Evolutionary conservation across 768 basidiomycete genomes (phyloP), one percentile per base, ranked within the genome.

Genomic region (Neoboletus magnificus): DNA sequence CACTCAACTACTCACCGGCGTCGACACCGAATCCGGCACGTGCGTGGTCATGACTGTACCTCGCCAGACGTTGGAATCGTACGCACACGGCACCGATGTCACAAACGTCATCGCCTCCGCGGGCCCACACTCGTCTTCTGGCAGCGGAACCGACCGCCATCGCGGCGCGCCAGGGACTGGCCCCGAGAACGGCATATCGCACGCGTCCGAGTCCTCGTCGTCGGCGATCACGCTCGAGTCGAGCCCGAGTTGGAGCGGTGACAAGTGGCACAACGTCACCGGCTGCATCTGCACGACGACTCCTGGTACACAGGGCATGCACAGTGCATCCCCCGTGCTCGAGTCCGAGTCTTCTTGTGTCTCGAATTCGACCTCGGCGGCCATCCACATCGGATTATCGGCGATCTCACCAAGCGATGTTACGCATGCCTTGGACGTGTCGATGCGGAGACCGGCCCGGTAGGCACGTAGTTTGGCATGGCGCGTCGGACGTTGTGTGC

Each of bases 401-500:
- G 82, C 71, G 1, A 66, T 60, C 18, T 49, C 57, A 10, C 71
- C 74, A 16, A 73, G 73, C 56, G 77, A 77, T 18, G 63, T 63
- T 18, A 35, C 25, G 37, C 67, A 58, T 3, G 83, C 81, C 25
- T 65, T 70, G 16, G 64, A 59, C 25, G 77, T 74, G 67, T 80
- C 73, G 46, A 86, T 69, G 7, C 55, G 60, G 33, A 85, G 79
- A 29, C 76, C 73, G n/a, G 79, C 74, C 15, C 56, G 55, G 13
- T 56, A 60, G 5, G 84, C 84, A 25, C 71, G 78, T n/a, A 65
- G 73, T 52, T 76, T 78, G 11, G 84, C 84, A 61, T 79, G 80
- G 56, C 74, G 59, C 0, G 79, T 79, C 16, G 72, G 75, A 10
- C 46, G 66, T 6, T 69, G 65, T 4, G 69, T 55, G 23, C 59